Evolutionary conservation across 2,329 filamentous ascomycete genomes (phyloP).

Genomic region (Hypoxylon sp.): DNA sequence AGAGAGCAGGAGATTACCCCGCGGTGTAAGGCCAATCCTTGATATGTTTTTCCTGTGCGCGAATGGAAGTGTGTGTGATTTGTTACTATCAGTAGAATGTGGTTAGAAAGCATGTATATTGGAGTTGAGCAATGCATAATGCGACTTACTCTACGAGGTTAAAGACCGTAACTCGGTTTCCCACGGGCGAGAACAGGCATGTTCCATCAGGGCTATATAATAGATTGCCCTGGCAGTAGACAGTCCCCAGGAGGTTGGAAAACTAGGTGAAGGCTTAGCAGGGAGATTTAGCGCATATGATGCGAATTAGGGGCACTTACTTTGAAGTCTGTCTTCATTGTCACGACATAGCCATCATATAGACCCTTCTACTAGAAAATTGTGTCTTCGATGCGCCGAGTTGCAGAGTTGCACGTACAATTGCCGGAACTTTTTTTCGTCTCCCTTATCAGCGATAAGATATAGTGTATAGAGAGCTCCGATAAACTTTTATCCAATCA

Average conservation of each 20-base stretch:
- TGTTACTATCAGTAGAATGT: constrained; percentile 72
- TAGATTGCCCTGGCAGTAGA: constrained; percentile 98
- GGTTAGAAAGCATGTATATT: constrained; percentile 53
- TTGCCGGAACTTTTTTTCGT: constrained; percentile 49
- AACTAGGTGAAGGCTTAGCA: constrained; percentile 72
- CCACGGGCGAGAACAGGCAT: constrained; percentile 94
- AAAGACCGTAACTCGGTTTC: constrained; percentile 95
- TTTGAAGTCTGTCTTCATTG: constrained; percentile 99
- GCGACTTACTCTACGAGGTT: constrained; percentile 88
- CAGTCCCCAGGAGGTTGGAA: constrained; percentile 97
- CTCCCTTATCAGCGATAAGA: constrained; percentile 53
- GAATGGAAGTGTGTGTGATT: constrained; percentile 88
- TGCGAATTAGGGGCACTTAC: constrained; percentile 62
- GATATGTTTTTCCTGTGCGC: constrained; percentile 95
- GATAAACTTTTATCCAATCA: constrained; percentile 30
- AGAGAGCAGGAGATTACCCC: constrained; percentile 91
- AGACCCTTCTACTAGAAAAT: constrained; percentile 8
- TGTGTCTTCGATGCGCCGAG: constrained; percentile 27
- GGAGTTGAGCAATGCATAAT: neutral
- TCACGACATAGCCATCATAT: constrained; percentile 56
- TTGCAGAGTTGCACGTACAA: constrained; percentile 4
- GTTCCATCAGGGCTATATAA: constrained; percentile 97
- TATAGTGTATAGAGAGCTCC: constrained; percentile 19
- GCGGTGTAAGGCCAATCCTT: constrained; percentile 88
- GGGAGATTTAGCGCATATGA: neutral